Evolutionary conservation across 192 early-diverging fungal genomes (phyloP).

Genomic region (Backusella luteola): DNA sequence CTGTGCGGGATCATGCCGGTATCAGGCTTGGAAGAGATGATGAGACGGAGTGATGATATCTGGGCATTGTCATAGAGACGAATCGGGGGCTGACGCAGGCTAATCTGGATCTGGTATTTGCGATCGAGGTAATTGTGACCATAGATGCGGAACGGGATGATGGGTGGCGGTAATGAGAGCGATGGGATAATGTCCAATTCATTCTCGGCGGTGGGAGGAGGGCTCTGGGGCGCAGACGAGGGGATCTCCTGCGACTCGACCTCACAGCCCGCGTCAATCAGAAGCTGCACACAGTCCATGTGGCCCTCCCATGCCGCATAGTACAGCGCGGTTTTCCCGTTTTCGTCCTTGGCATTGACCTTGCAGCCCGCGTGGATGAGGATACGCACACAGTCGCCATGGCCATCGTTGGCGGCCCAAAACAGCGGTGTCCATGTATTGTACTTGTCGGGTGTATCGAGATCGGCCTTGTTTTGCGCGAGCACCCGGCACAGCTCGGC

Average conservation of each 20-base stretch:
- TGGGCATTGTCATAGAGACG: constrained; percentile 60
- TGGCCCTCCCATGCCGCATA: constrained; percentile 95
- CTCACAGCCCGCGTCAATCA: constrained; percentile 65
- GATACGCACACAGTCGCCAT: constrained; percentile 75
- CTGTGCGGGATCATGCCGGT: constrained; percentile 86
- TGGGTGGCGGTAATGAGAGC: constrained; percentile 92
- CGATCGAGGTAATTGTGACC: constrained; percentile 97
- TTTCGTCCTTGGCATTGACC: constrained; percentile 78
- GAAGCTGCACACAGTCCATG: constrained; percentile 71
- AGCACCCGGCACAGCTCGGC: constrained; percentile 68
- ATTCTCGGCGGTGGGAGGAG: constrained; percentile 47
- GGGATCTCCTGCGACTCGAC: not conserved
- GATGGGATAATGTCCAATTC: constrained; percentile 93
- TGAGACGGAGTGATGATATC: constrained; percentile 81
- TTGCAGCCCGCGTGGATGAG: constrained; percentile 77
- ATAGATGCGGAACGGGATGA: constrained; percentile 97
- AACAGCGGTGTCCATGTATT: constrained; percentile 98
- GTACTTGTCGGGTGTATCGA: constrained; percentile 87
- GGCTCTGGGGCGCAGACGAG: not conserved
- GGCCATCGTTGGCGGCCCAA: constrained; percentile 90
- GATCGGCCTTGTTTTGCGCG: constrained; percentile 66
- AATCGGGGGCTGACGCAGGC: constrained; percentile 54
- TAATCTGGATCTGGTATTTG: constrained; percentile 83
- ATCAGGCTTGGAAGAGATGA: constrained; percentile 87
- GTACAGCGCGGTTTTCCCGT: constrained; percentile 77